phyloP scores from a whole-genome alignment of 495 filamentous ascomycete species.

The Tuber melanosporum region DNA sequence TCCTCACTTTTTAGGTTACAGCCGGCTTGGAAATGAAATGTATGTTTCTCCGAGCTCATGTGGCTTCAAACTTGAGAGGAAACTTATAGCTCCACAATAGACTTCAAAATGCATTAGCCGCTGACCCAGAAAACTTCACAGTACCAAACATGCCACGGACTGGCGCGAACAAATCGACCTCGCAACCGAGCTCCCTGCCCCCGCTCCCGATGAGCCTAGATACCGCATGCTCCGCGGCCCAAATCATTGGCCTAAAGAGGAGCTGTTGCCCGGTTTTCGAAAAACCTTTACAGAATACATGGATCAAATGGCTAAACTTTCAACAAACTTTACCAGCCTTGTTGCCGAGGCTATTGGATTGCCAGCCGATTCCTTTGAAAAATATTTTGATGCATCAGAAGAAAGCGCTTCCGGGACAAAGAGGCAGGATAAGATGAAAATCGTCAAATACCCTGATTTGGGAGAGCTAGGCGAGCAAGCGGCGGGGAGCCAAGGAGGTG shows the following conservation, averaged over 20 bases:
- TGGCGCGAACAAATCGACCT: conserved; percentile 90
- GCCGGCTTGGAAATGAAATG: conserved; percentile 57
- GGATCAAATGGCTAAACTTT: conserved; percentile 59
- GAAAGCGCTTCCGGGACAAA: conserved; percentile 50
- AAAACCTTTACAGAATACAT: conserved; percentile 68
- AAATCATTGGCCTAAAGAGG: conserved; percentile 79
- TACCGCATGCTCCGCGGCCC: conserved; percentile 78
- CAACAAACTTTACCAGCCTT: conserved; percentile 68
- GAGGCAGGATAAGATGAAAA: conserved; percentile 76
- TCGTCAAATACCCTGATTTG: conserved; percentile 65
- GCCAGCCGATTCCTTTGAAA: conserved; percentile 62
- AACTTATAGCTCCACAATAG: not conserved
- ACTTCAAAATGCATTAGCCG: not conserved
- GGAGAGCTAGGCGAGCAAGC: conserved; percentile 18
- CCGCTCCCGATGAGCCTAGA: conserved; percentile 56
- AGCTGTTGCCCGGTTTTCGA: conserved; percentile 64
- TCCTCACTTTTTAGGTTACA: conserved; percentile 55
- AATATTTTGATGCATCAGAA: conserved; percentile 65
- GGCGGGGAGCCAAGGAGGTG: conserved; percentile 15
- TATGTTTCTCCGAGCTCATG: conserved; percentile 12
- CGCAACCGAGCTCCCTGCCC: conserved; percentile 65
- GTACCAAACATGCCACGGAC: conserved; percentile 54
- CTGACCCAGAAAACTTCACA: conserved; percentile 10
- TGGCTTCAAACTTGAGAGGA: conserved; percentile 1
- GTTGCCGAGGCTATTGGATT: conserved; percentile 81